Conservation (phyloP, 2,329 filamentous ascomycete genomes). For the Alternaria gansuensis region DNA sequence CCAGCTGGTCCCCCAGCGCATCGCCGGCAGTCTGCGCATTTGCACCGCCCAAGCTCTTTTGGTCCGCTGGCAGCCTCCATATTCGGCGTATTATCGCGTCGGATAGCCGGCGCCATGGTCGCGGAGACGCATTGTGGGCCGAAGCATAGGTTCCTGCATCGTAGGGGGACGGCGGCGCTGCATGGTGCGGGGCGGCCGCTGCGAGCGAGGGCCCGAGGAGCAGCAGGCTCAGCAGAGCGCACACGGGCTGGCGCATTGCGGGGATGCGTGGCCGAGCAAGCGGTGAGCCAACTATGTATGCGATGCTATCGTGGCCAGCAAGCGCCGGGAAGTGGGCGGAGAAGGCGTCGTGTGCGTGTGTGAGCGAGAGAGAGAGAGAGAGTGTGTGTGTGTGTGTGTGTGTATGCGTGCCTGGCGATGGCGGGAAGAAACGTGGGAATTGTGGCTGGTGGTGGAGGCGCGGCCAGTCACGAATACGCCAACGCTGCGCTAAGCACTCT, state of each 20-base stretch:
- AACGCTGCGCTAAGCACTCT: constrained; percentile 15
- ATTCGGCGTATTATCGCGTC: constrained; percentile 48
- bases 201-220: constrained; percentile 41
- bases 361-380: too few relatives aligned
- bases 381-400: too few relatives aligned
- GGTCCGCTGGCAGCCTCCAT: constrained; percentile 40
- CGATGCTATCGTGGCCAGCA: constrained; percentile 4
- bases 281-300: neutral
- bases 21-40: neutral
- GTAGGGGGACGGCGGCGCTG: constrained; percentile 26
- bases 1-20: constrained; percentile 32
- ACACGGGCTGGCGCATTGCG: constrained; percentile 44
- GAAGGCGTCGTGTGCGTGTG: constrained; percentile 9
- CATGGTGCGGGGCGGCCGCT: constrained; percentile 46
- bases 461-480: constrained; percentile 3
- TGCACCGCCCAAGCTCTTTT: constrained; percentile 19
- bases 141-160: constrained; percentile 20
- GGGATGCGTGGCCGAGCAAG: neutral
- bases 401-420: constrained; percentile 5
- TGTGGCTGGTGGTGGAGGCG: constrained; percentile 20
- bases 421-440: constrained; percentile 17
- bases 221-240: constrained; percentile 43
- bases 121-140: constrained; percentile 30
- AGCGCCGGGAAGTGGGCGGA: constrained; percentile 1
- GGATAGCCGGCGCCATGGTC: constrained; percentile 52